Conservation (phyloP, 352 stramenopile genomes). For the Globisporangium spinosum region DNA sequence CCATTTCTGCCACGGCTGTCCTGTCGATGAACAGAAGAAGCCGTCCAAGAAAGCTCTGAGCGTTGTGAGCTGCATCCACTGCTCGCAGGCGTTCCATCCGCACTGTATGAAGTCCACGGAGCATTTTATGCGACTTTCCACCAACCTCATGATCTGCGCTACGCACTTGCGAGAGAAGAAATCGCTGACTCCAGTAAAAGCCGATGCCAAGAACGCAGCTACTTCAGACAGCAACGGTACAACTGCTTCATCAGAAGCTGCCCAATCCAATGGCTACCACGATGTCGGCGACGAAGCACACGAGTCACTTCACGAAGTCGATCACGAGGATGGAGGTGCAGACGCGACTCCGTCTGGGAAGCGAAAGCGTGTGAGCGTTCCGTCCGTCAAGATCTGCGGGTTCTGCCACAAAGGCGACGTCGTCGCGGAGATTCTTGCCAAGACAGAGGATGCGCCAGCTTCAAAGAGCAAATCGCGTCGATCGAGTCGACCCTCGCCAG, state of each 20-base stretch:
- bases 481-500: constrained; percentile 10
- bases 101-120: constrained; percentile 71
- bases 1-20: constrained; percentile 85
- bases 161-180: constrained; percentile 69
- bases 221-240: background rate
- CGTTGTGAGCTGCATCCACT: constrained; percentile 88
- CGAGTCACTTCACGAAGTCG: constrained; percentile 17
- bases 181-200: constrained; percentile 10
- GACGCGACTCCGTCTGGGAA: constrained; percentile 5
- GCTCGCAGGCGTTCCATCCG: constrained; percentile 75
- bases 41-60: constrained; percentile 39
- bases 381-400: constrained; percentile 43
- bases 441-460: constrained; percentile 3
- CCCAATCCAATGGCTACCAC: constrained; percentile 18
- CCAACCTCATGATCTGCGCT: constrained; percentile 86
- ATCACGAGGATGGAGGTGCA: constrained; percentile 20
- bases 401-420: constrained; percentile 57
- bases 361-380: constrained; percentile 16
- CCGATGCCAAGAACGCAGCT: background rate
- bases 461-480: constrained; percentile 18
- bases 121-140: constrained; percentile 81
- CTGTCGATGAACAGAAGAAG: constrained; percentile 23
- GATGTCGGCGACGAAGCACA: constrained; percentile 21
- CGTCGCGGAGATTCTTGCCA: constrained; percentile 16
- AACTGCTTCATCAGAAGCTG: background rate